phyloP scores from a whole-genome alignment of 108 stramenopile species.

The Schizochytrium sp. region DNA sequence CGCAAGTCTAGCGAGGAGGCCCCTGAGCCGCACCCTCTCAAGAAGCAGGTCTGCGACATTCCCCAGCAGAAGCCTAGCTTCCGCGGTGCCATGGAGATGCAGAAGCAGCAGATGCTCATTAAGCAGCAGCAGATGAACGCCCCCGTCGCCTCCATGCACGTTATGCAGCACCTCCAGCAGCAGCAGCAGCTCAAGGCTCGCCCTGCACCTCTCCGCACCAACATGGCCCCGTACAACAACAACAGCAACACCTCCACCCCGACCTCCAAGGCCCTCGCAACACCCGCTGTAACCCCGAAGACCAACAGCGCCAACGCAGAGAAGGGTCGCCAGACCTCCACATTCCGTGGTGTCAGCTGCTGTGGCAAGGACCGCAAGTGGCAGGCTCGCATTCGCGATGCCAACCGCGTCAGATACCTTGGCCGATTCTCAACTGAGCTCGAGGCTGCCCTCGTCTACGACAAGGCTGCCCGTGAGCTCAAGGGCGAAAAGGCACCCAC shows the following conservation, averaged over 20 bases:
- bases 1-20: background rate
- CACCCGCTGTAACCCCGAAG: constrained; percentile 28
- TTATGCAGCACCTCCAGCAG: constrained; percentile 6
- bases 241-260: background rate
- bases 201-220: background rate
- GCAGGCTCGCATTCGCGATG: constrained; percentile 55
- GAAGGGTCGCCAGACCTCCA: constrained; percentile 33
- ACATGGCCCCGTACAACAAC: background rate
- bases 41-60: background rate
- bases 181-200: background rate
- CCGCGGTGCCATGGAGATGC: background rate
- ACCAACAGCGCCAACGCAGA: constrained; percentile 14
- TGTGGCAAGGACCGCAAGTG: constrained; percentile 62
- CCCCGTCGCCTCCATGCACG: background rate
- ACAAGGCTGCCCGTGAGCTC: constrained; percentile 45
- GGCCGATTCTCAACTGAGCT: constrained; percentile 55
- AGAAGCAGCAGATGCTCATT: background rate
- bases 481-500: constrained; percentile 19
- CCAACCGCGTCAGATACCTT: constrained; percentile 58
- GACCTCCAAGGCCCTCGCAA: background rate
- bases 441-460: constrained; percentile 55
- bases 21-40: background rate
- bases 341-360: constrained; percentile 55
- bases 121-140: background rate
- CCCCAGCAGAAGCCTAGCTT: background rate